Base-by-base conservation (phyloP, 495 filamentous ascomycete genomes). In the Daldinia bambusicola region DNA sequence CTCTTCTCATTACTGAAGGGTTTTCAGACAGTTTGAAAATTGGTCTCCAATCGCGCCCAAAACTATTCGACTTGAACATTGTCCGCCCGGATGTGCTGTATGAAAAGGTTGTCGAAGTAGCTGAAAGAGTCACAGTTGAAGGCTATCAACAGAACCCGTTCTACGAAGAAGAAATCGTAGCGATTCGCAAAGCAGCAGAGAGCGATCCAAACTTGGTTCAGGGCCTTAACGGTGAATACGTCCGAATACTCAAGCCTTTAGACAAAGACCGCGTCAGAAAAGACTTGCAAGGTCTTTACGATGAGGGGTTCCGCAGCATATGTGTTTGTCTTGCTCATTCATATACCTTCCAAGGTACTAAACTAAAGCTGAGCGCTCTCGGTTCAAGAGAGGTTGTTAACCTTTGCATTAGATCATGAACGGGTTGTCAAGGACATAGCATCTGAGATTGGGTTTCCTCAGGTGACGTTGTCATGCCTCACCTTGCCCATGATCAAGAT, bases 1-100 rank as follows among this genome's bases (percentile, higher is more conserved):
- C 89, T 6, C 85, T 98, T 73, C 84, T 97, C 36, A 92, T 95
- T 9, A 97, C 95, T 1, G 91, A 93, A 76, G 94, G 94, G 0
- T 98, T 98, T 80, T 90, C 88, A 50, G 95, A 98, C 78, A 91
- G 93, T 69, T 82, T 98, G n/a, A 88, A 91, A 52, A 94, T 94
- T 67, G 92, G 92, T 22, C 92, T 93, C 76, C 92, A 95, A 76
- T 90, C 89, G 7, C 84, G 92, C 0, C 92, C 92, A 10, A 88
- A 87, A 67, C 92, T 95, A 63, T 95, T 95, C 66, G 92, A 95
- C 72, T 78, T 95, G 22, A 87, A 87, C 6, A 92, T 93, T 72
- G 82, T 83, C 22, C 90, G 90, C 71, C 91, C 92, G 0, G 92
- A 92, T 30, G 89, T 93, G 6, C 80, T 95, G 1, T 93, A 93